These are phyloP conservation scores for Amniculicola lignicola DNA, from an alignment of 495 filamentous ascomycete species.

Conservation along the genomic window DNA sequence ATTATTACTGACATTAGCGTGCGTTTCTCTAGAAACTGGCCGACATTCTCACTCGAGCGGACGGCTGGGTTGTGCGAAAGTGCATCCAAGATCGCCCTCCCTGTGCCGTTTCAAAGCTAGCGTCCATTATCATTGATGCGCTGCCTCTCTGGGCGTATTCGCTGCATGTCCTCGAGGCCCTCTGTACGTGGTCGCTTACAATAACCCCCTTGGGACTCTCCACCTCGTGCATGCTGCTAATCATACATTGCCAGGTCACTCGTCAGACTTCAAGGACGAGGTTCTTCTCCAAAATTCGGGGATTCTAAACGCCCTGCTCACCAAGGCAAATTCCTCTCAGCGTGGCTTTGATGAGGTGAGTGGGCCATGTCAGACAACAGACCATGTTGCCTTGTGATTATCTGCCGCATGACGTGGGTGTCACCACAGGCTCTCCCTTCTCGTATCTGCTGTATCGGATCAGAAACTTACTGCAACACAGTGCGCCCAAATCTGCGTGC, in stretches of 20 bases:
- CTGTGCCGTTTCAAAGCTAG: slow-evolving; percentile 32
- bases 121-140: slow-evolving; percentile 30
- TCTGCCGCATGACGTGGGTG: no score
- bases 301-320: slow-evolving; percentile 32
- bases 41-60: slow-evolving; percentile 23
- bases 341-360: slow-evolving; percentile 28
- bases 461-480: slow-evolving; percentile 17
- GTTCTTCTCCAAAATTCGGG: slow-evolving; percentile 31
- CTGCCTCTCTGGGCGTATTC: slow-evolving; percentile 37
- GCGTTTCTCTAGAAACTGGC: slow-evolving; percentile 31
- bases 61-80: slow-evolving; percentile 14
- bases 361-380: no score
- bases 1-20: slow-evolving; percentile 26
- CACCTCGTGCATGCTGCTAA: slow-evolving; percentile 12
- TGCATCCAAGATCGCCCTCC: slow-evolving; percentile 28
- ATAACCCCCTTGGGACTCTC: neutral
- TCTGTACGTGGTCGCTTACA: slow-evolving; percentile 31
- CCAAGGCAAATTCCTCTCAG: slow-evolving; percentile 26
- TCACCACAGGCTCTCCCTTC: no score
- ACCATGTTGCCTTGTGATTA: no score
- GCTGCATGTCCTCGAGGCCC: slow-evolving; percentile 33
- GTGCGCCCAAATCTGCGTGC: slow-evolving; percentile 20
- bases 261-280: slow-evolving; percentile 30
- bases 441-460: neutral
- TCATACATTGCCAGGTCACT: slow-evolving; percentile 28